Evolutionary conservation across 2,329 filamentous ascomycete species (phyloP).

Genomic region (Emmonsiellopsis sp.): DNA sequence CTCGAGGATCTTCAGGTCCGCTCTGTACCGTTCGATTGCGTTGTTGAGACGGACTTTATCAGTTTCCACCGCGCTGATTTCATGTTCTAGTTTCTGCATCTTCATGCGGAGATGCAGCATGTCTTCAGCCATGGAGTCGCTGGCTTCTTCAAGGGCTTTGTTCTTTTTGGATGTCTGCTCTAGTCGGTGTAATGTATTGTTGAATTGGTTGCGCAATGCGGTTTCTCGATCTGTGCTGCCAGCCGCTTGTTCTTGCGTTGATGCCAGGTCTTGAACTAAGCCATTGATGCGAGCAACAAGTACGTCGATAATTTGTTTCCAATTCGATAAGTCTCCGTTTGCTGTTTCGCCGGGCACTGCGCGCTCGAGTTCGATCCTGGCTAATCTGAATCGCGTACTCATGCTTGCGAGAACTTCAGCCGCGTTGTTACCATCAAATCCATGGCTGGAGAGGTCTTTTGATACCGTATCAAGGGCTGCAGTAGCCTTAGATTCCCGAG

Average conservation of each 20-base stretch:
- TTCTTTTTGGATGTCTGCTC: conserved; percentile 29
- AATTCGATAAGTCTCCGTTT: conserved; percentile 27
- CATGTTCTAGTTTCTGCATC: conserved; percentile 32
- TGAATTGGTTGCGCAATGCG: conserved; percentile 35
- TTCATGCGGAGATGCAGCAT: conserved; percentile 36
- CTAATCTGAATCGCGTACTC: conserved; percentile 29
- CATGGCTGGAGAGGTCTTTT: conserved; percentile 27
- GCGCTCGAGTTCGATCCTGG: conserved; percentile 35
- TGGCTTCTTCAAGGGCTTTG: conserved; percentile 27
- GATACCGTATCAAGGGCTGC: conserved; percentile 26
- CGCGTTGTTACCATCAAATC: conserved; percentile 26
- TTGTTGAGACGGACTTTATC: conserved; percentile 33
- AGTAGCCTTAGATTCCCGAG: conserved; percentile 29
- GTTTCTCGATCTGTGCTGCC: conserved; percentile 29
- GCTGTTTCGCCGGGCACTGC: conserved; percentile 35
- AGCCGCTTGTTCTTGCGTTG: conserved; percentile 23
- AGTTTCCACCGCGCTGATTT: conserved; percentile 30
- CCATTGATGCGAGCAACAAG: conserved; percentile 30
- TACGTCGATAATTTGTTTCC: conserved; percentile 29
- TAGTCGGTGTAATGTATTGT: conserved; percentile 29
- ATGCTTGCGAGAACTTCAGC: conserved; percentile 28
- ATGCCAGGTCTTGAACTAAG: conserved; percentile 24
- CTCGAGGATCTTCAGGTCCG: conserved; percentile 35
- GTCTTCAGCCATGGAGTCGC: conserved; percentile 34
- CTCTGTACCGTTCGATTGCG: conserved; percentile 34